Base-by-base conservation (phyloP, 176 grass and related monocot species). In the Aechmea fasciata region DNA sequence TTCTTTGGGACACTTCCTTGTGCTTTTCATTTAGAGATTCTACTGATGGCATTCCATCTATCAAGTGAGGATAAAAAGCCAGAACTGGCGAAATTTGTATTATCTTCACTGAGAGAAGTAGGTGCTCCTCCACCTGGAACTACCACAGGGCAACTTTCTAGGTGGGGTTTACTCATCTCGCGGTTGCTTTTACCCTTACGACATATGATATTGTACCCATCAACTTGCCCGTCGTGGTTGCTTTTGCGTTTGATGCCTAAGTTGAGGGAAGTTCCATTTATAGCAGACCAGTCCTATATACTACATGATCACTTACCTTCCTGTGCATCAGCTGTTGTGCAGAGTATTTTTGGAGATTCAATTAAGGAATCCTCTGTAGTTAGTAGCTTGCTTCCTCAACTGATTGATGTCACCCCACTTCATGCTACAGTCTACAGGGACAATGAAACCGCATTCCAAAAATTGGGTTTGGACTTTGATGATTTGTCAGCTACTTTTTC, bases 11-110 rank as follows among this genome's bases (percentile, higher is more conserved):
- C 48, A 76, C 79, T 97, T 66, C 89, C 89, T 71, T 83, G 84
- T 81, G 71, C 84, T 20, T 97, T 97, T 69, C 93, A 92, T 71
- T 83, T 92, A 77, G 93, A 92, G 80, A 90, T 97, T 80, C 65
- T 97, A 59, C 79, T 97, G 79, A 83, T 87, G 75, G 84, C 74
- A 12, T 97, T 97, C 52, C 93, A 97, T 84, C 83, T 86, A 66
- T 75, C 86, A 47, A 77, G 66, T 54, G 81, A 75, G 71, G 76
- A 79, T 64, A 84, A 90, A 70, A 97, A 87, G 77, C 10, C 71
- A 76, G 80, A 78, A 69, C 69, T 92, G 51, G 70, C 72, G 51
- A 85, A 78, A 67, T 82, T 65, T 73, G 53, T 83, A 14, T 76
- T 92, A 51, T 83, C 79, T 68, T 81, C 83, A 52, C 64, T 97